A percentile compares a stretch with the other conserved stretches of the same genome.
Conservation (phyloP, 1,139 yeast genomes). For the Blastobotrys aristatus region DNA sequence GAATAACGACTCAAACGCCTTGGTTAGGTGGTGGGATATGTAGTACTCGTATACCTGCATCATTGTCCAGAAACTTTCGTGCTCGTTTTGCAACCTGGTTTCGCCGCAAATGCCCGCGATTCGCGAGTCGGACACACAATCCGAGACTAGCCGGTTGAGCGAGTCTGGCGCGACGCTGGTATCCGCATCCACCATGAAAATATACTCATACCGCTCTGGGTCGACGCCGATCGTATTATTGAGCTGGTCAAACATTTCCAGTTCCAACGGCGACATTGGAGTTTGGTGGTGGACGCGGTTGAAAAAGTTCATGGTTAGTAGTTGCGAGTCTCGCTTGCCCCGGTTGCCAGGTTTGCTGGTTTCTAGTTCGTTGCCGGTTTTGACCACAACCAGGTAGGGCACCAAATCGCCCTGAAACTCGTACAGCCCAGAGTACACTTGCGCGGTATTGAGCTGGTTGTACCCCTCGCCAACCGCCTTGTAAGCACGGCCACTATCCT, state of each 20-base stretch:
- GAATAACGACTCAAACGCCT: conserved; percentile 36
- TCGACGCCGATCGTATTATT: conserved; percentile 29
- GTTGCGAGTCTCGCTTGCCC: conserved; percentile 37
- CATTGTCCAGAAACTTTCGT: conserved; percentile 34
- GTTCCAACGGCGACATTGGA: conserved; percentile 34
- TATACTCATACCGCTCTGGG: conserved; percentile 31
- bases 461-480: conserved; percentile 32
- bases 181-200: conserved; percentile 38
- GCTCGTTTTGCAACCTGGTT: conserved; percentile 33
- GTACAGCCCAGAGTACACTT: conserved; percentile 33
- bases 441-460: conserved; percentile 30
- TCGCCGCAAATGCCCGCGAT: conserved; percentile 37
- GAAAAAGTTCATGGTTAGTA: conserved; percentile 33
- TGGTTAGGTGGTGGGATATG: conserved; percentile 35
- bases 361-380: conserved; percentile 30
- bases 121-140: conserved; percentile 29
- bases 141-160: conserved; percentile 30
- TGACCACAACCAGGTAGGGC: conserved; percentile 34
- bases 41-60: conserved; percentile 38
- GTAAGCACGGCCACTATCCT: conserved; percentile 31
- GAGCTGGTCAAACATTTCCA: conserved; percentile 32
- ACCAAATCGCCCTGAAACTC: conserved; percentile 24
- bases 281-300: conserved; percentile 36
- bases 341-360: conserved; percentile 33
- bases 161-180: conserved; percentile 32